A percentile compares a stretch with the other conserved stretches of the same genome.
These are phyloP conservation scores for Oidium heveae DNA, from an alignment of 2,329 filamentous ascomycete species.

Conservation along the genomic window DNA sequence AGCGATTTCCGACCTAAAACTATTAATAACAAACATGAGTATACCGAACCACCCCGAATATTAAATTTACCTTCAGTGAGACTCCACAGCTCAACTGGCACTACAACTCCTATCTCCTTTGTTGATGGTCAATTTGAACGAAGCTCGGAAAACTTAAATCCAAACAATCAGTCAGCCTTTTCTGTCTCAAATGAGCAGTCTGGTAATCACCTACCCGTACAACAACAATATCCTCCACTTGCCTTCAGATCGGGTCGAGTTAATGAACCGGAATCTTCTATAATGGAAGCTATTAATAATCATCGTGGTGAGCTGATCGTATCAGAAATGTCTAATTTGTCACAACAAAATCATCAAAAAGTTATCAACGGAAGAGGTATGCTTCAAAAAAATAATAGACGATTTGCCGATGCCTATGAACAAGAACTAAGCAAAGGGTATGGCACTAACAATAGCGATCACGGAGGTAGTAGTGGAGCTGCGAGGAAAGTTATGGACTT, in stretches of 20 bases:
- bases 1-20: slow-evolving; percentile 5
- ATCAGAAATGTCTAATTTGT: background rate
- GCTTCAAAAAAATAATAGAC: slow-evolving; percentile 63
- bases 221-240: slow-evolving; percentile 15
- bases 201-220: slow-evolving; percentile 15
- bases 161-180: slow-evolving; percentile 15
- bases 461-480: slow-evolving; percentile 58
- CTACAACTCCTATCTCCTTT: slow-evolving; percentile 2
- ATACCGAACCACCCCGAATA: slow-evolving; percentile 7
- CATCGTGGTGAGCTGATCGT: background rate
- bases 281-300: slow-evolving; percentile 8
- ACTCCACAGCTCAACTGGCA: slow-evolving; percentile 7
- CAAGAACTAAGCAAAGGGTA: slow-evolving; percentile 38
- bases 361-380: slow-evolving; percentile 19
- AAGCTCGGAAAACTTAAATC: slow-evolving; percentile 7
- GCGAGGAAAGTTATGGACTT: slow-evolving; percentile 95
- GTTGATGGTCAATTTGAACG: slow-evolving; percentile 11
- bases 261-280: slow-evolving; percentile 12
- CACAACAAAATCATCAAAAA: background rate
- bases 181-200: slow-evolving; percentile 8
- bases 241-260: slow-evolving; percentile 11
- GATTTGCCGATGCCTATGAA: slow-evolving; percentile 74
- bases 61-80: slow-evolving; percentile 3
- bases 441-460: slow-evolving; percentile 29
- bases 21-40: slow-evolving; percentile 8